These are phyloP conservation scores for Trifolium subterraneum DNA, from an alignment of 306 rosid genomes.

Conservation along the genomic window DNA sequence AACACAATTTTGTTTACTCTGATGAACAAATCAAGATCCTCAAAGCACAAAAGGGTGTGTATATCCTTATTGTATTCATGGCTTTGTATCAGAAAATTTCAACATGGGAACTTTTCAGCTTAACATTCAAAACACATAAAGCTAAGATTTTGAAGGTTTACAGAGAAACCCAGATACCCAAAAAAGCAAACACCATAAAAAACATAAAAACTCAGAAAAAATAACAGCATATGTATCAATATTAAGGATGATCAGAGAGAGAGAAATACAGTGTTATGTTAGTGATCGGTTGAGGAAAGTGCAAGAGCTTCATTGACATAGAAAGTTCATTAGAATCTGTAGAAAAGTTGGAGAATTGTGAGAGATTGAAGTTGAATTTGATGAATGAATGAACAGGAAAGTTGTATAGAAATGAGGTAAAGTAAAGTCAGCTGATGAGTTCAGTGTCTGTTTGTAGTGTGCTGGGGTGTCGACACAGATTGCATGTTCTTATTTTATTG, in stretches of 20 bases:
- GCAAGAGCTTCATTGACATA: background rate
- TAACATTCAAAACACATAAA: background rate
- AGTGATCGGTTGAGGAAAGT: background rate
- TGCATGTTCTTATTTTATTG: background rate
- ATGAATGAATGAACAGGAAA: background rate
- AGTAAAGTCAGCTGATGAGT: slow-evolving; percentile 12
- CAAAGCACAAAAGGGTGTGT: background rate
- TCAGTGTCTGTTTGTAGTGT: slow-evolving; percentile 22
- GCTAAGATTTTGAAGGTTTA: background rate
- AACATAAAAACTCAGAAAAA: background rate
- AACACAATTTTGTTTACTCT: slow-evolving; percentile 3
- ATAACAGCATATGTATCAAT: background rate
- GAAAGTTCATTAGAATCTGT: background rate
- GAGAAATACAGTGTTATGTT: too few relatives aligned
- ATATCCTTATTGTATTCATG: background rate
- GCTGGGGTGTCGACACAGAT: slow-evolving; percentile 1
- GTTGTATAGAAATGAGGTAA: slow-evolving; percentile 40
- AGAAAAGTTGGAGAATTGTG: background rate
- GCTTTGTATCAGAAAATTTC: background rate
- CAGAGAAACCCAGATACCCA: background rate
- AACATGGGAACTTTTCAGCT: background rate
- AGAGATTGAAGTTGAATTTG: background rate
- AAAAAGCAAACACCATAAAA: background rate
- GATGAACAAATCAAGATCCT: slow-evolving; percentile 34
- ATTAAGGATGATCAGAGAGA: too few relatives aligned